Percentiles rank a stretch among this genome's conserved stretches.
Conservation (phyloP, 306 rosid species). For the Pyrus betulifolia region DNA sequence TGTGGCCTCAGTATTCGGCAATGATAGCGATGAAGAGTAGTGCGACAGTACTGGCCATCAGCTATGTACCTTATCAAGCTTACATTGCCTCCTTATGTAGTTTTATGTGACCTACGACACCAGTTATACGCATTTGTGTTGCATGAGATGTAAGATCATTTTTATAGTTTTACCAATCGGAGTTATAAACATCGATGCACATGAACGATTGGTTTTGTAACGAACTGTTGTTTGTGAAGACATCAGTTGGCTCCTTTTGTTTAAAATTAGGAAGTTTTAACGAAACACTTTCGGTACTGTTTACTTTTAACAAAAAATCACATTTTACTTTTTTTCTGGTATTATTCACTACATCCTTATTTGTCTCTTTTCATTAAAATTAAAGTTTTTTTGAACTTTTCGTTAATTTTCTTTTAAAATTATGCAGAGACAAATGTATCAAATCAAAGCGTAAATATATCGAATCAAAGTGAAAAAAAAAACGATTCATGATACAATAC, state of each 20-base stretch:
- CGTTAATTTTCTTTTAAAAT: neutral
- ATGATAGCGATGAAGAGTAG: conserved; percentile 68
- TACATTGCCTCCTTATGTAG: neutral
- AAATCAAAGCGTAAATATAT: neutral
- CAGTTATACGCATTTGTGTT: neutral
- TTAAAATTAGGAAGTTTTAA: neutral
- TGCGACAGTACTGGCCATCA: neutral
- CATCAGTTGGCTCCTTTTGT: neutral
- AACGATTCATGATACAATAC: neutral
- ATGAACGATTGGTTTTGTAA: neutral
- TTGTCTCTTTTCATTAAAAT: no score
- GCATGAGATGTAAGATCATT: neutral
- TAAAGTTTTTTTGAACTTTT: no score
- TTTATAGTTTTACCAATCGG: neutral
- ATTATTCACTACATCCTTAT: no score
- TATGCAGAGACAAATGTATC: no score
- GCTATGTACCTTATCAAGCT: conserved; percentile 12
- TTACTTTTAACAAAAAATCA: no score
- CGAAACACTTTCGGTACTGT: no score
- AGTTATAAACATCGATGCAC: neutral
- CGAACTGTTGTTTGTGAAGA: neutral
- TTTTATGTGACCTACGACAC: neutral
- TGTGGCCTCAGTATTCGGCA: conserved; percentile 53
- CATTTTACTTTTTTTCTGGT: no score
- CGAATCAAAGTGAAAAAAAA: neutral